phyloP scores from a whole-genome alignment of 2,329 filamentous ascomycete genomes.

The Ceratocystis huliohia region DNA sequence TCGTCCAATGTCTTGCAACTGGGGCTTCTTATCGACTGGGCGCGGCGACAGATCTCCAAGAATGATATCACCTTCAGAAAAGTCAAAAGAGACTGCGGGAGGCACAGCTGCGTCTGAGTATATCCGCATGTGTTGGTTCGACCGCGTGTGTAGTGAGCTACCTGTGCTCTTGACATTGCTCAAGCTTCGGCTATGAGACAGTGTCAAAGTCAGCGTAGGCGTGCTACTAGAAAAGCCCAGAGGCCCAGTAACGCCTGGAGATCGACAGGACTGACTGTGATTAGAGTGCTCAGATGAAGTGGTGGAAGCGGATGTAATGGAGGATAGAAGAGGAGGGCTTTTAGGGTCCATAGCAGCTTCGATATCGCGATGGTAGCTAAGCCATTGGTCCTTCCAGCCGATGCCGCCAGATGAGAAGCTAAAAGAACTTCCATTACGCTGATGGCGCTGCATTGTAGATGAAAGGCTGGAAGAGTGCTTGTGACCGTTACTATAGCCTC shows the following conservation, averaged over 20 bases:
- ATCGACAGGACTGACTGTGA: neutral
- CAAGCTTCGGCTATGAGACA: conserved; percentile 16
- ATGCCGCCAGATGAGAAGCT: conserved; percentile 35
- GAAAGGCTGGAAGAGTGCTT: conserved; percentile 6
- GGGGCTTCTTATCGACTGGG: conserved; percentile 28
- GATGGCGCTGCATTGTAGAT: conserved; percentile 11
- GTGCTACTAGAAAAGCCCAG: conserved; percentile 7
- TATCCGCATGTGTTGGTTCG: conserved; percentile 29
- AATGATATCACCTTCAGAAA: conserved; percentile 34
- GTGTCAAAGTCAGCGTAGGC: neutral
- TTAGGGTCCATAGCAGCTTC: conserved; percentile 4
- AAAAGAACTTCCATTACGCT: conserved; percentile 34
- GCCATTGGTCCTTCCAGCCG: conserved; percentile 32
- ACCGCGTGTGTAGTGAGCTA: neutral
- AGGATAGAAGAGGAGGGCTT: neutral
- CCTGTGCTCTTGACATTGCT: conserved; percentile 15
- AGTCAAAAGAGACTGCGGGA: conserved; percentile 30
- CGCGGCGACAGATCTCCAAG: conserved; percentile 38
- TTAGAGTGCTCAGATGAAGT: conserved; percentile 7
- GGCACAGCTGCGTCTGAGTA: conserved; percentile 35
- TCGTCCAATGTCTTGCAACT: conserved; percentile 38
- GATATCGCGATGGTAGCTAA: conserved; percentile 25
- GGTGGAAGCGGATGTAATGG: neutral
- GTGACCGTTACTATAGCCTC: conserved; percentile 6
- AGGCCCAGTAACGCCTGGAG: neutral